Evolutionary conservation across 2,329 filamentous ascomycete genomes (phyloP).

Genomic region (Penicillium corylophilum): DNA sequence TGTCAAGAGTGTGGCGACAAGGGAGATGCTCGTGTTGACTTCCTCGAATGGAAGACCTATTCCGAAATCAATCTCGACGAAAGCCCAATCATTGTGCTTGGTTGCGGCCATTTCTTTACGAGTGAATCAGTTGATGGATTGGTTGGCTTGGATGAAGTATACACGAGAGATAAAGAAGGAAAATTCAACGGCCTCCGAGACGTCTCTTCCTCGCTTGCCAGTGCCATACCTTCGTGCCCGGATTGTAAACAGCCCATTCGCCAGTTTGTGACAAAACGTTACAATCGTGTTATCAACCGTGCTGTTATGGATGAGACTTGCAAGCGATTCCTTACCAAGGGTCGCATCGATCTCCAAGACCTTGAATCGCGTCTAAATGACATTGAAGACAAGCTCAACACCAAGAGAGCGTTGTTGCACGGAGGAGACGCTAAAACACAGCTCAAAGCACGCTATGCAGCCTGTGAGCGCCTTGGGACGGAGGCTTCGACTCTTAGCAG

Average conservation of each 20-base stretch:
- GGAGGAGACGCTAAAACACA: neutral
- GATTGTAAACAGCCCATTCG: slow-evolving; percentile 14
- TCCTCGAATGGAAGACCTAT: slow-evolving; percentile 6
- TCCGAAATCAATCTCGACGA: slow-evolving; percentile 14
- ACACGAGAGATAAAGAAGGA: slow-evolving; percentile 7
- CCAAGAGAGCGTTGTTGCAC: neutral
- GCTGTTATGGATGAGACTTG: slow-evolving; percentile 12
- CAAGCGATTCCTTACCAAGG: slow-evolving; percentile 10
- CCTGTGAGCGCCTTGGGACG: neutral
- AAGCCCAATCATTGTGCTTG: slow-evolving; percentile 9
- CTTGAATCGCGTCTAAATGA: slow-evolving; percentile 7
- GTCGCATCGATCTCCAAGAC: neutral
- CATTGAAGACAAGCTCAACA: slow-evolving; percentile 2
- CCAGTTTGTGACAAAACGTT: slow-evolving; percentile 15
- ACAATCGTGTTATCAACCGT: slow-evolving; percentile 14
- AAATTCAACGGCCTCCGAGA: slow-evolving; percentile 12
- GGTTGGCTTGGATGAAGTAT: slow-evolving; percentile 11
- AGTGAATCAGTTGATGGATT: slow-evolving; percentile 12
- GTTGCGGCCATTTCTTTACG: slow-evolving; percentile 14
- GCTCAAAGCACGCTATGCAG: neutral
- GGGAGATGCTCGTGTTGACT: slow-evolving; percentile 11
- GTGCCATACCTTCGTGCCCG: slow-evolving; percentile 2
- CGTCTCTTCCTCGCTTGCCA: slow-evolving; percentile 9
- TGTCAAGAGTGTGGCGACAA: slow-evolving; percentile 12
- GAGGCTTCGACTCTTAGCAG: slow-evolving; percentile 1